These are phyloP conservation scores for Nemania abortiva DNA, from an alignment of 2,329 filamentous ascomycete genomes.

Conservation along the genomic window DNA sequence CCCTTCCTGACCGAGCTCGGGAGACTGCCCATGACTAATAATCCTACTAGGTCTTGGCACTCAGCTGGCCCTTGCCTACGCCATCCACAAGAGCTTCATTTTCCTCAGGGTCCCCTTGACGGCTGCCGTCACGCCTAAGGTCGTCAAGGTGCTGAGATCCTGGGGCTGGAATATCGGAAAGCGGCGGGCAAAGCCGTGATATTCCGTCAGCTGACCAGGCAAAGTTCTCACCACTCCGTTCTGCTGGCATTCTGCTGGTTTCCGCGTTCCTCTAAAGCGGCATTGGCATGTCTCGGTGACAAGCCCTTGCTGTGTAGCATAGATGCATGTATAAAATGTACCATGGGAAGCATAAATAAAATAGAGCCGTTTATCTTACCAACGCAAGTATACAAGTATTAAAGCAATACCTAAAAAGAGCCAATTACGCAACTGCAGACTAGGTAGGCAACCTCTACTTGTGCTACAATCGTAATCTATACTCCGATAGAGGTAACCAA, in stretches of 20 bases:
- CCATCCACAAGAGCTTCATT: constrained; percentile 97
- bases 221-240: constrained; percentile 23
- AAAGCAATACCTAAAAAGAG: background rate
- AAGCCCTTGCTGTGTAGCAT: constrained; percentile 20
- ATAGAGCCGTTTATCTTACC: constrained; percentile 27
- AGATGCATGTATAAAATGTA: constrained; percentile 32
- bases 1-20: constrained; percentile 1
- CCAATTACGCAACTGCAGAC: background rate
- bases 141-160: constrained; percentile 86
- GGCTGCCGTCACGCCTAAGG: constrained; percentile 89
- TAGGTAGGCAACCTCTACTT: background rate
- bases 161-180: constrained; percentile 98
- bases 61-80: constrained; percentile 92
- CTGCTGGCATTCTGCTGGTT: background rate
- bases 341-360: constrained; percentile 19
- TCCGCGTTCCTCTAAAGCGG: background rate
- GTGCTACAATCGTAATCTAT: background rate
- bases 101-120: constrained; percentile 95
- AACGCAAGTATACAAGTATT: background rate
- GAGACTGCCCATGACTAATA: constrained; percentile 29
- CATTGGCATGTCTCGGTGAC: constrained; percentile 6
- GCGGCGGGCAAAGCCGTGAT: constrained; percentile 55
- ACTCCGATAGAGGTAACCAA: background rate
- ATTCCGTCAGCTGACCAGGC: background rate
- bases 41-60: constrained; percentile 71